phyloP scores from a whole-genome alignment of 1,284 basidiomycete species.

The Earliella scabrosa region DNA sequence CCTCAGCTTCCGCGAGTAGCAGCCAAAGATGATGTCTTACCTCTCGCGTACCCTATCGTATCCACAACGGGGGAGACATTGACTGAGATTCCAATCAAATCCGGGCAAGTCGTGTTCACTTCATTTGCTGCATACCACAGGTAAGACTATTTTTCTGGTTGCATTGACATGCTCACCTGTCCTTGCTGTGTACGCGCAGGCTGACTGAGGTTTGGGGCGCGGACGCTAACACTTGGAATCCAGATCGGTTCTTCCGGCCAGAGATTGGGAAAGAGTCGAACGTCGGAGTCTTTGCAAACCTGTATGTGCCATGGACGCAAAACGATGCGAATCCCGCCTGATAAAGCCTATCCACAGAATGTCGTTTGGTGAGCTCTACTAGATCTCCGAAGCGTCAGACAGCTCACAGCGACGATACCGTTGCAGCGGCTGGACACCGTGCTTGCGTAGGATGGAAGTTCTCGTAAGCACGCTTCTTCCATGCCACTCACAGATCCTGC shows the following conservation, averaged over 20 bases:
- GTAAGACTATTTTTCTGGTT: constrained; percentile 22
- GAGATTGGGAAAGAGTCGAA: background rate
- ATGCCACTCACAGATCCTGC: background rate
- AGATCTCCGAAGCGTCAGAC: background rate
- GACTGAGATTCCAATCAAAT: constrained; percentile 38
- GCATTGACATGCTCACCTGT: background rate
- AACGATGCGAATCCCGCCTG: too few species aligned
- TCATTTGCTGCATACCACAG: constrained; percentile 36
- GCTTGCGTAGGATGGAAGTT: constrained; percentile 46
- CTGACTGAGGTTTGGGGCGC: constrained; percentile 47
- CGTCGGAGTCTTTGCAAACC: background rate
- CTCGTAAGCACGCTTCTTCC: constrained; percentile 34
- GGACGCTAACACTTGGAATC: constrained; percentile 37
- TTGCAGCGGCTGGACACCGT: constrained; percentile 1
- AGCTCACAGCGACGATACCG: background rate
- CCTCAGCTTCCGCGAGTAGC: constrained; percentile 36
- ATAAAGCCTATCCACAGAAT: background rate
- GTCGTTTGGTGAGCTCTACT: constrained; percentile 1
- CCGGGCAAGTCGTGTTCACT: constrained; percentile 39
- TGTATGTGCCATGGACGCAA: background rate
- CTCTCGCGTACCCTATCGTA: constrained; percentile 40
- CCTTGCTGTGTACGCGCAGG: constrained; percentile 20
- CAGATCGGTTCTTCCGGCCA: background rate
- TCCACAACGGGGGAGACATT: constrained; percentile 35
- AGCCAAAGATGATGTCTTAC: constrained; percentile 40